These are phyloP conservation scores for Phytophthora agathidicida DNA, from an alignment of 352 stramenopile species.

Conservation along the genomic window DNA sequence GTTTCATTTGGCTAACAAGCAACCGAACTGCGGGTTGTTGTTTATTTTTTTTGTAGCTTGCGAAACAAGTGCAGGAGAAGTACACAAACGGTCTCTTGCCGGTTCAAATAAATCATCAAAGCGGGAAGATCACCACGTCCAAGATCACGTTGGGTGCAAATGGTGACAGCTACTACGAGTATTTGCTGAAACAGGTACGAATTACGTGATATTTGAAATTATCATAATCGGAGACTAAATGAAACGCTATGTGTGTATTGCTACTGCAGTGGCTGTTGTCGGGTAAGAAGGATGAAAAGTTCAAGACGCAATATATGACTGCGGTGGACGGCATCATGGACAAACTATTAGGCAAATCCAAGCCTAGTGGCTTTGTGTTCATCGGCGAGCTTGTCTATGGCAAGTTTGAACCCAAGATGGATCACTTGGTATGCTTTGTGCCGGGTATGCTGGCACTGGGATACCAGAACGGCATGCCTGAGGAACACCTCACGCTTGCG, in stretches of 20 bases:
- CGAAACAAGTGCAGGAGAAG: constrained; percentile 53
- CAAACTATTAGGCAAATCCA: constrained; percentile 58
- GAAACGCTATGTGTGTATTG: not conserved
- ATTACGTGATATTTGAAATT: not conserved
- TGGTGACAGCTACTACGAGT: constrained; percentile 89
- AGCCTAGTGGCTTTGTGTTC: constrained; percentile 66
- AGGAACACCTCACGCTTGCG: constrained; percentile 71
- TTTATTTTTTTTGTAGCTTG: constrained; percentile 51
- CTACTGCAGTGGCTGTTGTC: constrained; percentile 65
- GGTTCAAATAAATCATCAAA: constrained; percentile 51
- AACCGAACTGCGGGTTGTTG: no score
- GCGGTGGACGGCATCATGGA: constrained; percentile 69
- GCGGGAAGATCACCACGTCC: constrained; percentile 43
- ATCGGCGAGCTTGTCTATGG: constrained; percentile 71
- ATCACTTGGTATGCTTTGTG: constrained; percentile 93
- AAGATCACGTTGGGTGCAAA: constrained; percentile 79
- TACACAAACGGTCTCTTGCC: constrained; percentile 63
- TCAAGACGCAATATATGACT: constrained; percentile 65
- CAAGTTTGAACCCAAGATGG: constrained; percentile 73
- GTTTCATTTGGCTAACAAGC: no score
- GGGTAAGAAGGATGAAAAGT: constrained; percentile 77
- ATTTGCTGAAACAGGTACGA: constrained; percentile 79
- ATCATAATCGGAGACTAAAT: not conserved
- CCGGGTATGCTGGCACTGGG: constrained; percentile 88
- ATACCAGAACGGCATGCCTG: constrained; percentile 70